phyloP scores from a whole-genome alignment of 805 yeast genomes.

The Zygoascus bituminiphila region DNA sequence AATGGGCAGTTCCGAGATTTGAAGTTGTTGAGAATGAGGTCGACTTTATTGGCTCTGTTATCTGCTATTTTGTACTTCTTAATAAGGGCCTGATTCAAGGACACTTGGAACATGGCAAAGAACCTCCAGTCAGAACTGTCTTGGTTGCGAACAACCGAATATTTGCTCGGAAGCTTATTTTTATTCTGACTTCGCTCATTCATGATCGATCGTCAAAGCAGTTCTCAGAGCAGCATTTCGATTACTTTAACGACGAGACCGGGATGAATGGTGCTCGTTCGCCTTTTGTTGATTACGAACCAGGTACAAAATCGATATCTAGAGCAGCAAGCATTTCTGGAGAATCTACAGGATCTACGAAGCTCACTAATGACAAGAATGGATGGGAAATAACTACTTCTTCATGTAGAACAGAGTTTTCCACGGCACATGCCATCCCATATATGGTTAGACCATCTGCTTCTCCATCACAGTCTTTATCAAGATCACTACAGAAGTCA shows the following conservation, averaged over 20 bases:
- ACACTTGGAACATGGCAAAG: background rate
- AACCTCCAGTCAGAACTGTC: slow-evolving; percentile 15
- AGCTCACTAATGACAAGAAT: slow-evolving; percentile 5
- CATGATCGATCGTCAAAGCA: slow-evolving; percentile 10
- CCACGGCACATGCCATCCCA: slow-evolving; percentile 17
- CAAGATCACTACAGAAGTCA: slow-evolving; percentile 12
- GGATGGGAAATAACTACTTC: slow-evolving; percentile 20
- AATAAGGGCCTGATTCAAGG: background rate
- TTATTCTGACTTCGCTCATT: slow-evolving; percentile 17
- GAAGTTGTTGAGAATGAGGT: slow-evolving; percentile 7
- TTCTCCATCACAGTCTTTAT: slow-evolving; percentile 16
- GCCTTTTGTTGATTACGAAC: background rate
- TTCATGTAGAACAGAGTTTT: slow-evolving; percentile 7
- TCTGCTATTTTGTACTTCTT: slow-evolving; percentile 2
- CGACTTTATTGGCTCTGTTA: slow-evolving; percentile 9
- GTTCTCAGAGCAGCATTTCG: background rate
- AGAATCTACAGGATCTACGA: background rate
- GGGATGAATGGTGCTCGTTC: background rate
- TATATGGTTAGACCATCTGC: slow-evolving; percentile 19
- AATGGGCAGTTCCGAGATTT: slow-evolving; percentile 8
- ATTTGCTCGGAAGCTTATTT: slow-evolving; percentile 16
- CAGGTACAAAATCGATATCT: slow-evolving; percentile 1
- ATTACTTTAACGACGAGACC: background rate
- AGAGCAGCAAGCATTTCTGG: slow-evolving; percentile 4
- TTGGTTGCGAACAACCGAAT: slow-evolving; percentile 17